A percentile compares a stretch with the other conserved stretches of the same genome.
Evolutionary conservation across 345 rosid species (phyloP).

Genomic region (Theobroma cacao): DNA sequence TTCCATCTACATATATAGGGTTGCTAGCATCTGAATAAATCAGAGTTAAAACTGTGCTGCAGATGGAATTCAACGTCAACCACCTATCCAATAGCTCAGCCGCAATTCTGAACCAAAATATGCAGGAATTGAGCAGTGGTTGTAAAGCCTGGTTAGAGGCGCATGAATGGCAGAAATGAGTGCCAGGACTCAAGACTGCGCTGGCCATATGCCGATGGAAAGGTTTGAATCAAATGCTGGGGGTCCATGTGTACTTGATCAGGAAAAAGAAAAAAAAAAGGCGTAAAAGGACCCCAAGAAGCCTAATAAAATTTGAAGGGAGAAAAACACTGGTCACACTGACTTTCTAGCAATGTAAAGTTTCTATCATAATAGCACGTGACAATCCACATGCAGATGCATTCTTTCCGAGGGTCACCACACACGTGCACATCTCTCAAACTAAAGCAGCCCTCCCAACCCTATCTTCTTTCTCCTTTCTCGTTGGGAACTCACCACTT

Average conservation of each 20-base stretch:
- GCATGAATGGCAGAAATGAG: too few relatives aligned
- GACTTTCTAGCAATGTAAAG: conserved; percentile 2
- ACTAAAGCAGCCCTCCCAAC: background rate
- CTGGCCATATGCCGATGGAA: too few relatives aligned
- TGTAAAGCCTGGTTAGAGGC: too few relatives aligned
- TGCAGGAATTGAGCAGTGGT: too few relatives aligned
- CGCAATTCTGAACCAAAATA: too few relatives aligned
- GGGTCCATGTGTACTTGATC: conserved; percentile 18
- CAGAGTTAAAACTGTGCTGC: conserved; percentile 1
- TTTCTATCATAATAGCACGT: conserved; percentile 22
- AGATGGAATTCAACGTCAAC: conserved; percentile 5
- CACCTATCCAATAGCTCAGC: conserved; percentile 7
- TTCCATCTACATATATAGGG: background rate
- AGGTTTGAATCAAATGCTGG: conserved; percentile 13
- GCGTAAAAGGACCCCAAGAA: conserved; percentile 3
- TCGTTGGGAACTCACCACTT: background rate
- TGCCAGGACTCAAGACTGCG: too few relatives aligned
- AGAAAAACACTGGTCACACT: background rate
- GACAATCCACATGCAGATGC: conserved; percentile 22
- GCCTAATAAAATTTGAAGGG: too few relatives aligned
- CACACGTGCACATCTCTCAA: conserved; percentile 28
- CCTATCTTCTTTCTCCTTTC: background rate
- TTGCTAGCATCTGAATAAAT: conserved; percentile 1
- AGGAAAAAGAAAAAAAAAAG: background rate
- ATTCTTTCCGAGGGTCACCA: conserved; percentile 27